Evolutionary conservation across 1,139 yeast species (phyloP).

Genomic region (Kluyveromyces marxianus): DNA sequence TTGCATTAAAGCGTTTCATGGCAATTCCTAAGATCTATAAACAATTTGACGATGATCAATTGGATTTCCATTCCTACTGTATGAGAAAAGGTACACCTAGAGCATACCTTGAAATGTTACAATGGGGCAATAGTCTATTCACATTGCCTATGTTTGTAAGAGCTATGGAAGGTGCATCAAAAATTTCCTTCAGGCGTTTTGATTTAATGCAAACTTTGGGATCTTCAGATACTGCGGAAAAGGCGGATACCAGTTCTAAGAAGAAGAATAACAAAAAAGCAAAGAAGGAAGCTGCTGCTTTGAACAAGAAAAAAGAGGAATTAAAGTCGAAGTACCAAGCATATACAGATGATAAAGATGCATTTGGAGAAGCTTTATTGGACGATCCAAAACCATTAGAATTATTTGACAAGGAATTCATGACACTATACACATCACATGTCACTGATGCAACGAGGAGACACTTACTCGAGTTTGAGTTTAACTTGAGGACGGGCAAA

Average conservation of each 20-base stretch:
- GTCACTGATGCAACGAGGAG: constrained; percentile 29
- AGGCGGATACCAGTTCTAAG: constrained; percentile 8
- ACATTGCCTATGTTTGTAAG: constrained; percentile 64
- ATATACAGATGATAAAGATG: constrained; percentile 37
- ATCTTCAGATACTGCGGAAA: neutral
- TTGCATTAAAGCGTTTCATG: constrained; percentile 72
- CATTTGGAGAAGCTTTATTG: constrained; percentile 36
- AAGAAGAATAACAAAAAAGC: constrained; percentile 31
- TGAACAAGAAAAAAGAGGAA: constrained; percentile 33
- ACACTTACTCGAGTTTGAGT: constrained; percentile 38
- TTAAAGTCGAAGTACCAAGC: constrained; percentile 33
- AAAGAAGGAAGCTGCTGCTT: constrained; percentile 34
- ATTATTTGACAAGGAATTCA: constrained; percentile 33
- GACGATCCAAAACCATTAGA: constrained; percentile 35
- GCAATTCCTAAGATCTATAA: constrained; percentile 62
- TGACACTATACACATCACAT: constrained; percentile 32
- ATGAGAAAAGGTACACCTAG: constrained; percentile 87
- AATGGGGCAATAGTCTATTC: constrained; percentile 75
- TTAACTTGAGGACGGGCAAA: constrained; percentile 38
- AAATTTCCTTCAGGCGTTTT: constrained; percentile 45
- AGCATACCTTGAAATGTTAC: constrained; percentile 64
- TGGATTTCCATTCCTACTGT: constrained; percentile 91
- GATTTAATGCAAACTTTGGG: constrained; percentile 21
- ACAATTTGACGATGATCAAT: constrained; percentile 73
- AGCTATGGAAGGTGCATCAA: constrained; percentile 59